Conservation (phyloP, 257 asterid species). For the Leonotis leonurus region DNA sequence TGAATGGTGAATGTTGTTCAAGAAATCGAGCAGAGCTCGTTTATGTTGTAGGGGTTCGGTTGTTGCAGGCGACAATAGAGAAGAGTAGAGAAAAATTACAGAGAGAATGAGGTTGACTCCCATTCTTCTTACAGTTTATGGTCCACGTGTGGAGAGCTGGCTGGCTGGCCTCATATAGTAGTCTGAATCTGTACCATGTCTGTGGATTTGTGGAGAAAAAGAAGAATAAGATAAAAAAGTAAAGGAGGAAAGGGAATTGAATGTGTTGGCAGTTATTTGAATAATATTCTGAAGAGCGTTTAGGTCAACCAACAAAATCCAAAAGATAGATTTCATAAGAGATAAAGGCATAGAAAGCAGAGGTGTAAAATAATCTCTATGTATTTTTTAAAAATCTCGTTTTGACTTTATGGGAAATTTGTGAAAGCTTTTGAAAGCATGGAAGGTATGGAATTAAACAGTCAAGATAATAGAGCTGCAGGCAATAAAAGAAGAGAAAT, state of each 20-base stretch:
- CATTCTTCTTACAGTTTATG: slow-evolving; percentile 12
- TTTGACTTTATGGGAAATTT: not conserved
- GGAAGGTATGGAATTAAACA: not conserved
- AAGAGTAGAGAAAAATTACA: slow-evolving; percentile 15
- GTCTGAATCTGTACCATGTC: slow-evolving; percentile 16
- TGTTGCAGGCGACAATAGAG: slow-evolving; percentile 4
- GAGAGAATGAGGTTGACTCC: slow-evolving; percentile 16
- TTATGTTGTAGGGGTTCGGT: slow-evolving; percentile 40
- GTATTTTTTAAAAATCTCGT: not conserved
- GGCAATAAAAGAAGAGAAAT: slow-evolving; percentile 7
- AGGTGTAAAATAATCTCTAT: not conserved
- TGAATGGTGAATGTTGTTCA: slow-evolving; percentile 18
- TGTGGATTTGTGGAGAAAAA: not conserved
- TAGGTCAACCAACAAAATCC: slow-evolving; percentile 32
- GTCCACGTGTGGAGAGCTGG: not conserved
- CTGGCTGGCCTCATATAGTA: not conserved
- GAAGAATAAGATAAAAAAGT: not conserved
- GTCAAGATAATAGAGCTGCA: not conserved
- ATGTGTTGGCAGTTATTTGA: slow-evolving; percentile 10
- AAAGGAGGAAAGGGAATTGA: slow-evolving; percentile 8
- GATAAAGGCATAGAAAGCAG: not conserved
- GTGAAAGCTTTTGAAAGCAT: not conserved
- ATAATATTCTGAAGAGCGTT: slow-evolving; percentile 18
- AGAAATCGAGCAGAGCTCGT: slow-evolving; percentile 43
- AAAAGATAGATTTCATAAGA: slow-evolving; percentile 1